Percentiles rank a stretch among this genome's conserved stretches.
Evolutionary conservation across 257 asterid species (phyloP).

Genomic region (Dorcoceras hygrometricum): DNA sequence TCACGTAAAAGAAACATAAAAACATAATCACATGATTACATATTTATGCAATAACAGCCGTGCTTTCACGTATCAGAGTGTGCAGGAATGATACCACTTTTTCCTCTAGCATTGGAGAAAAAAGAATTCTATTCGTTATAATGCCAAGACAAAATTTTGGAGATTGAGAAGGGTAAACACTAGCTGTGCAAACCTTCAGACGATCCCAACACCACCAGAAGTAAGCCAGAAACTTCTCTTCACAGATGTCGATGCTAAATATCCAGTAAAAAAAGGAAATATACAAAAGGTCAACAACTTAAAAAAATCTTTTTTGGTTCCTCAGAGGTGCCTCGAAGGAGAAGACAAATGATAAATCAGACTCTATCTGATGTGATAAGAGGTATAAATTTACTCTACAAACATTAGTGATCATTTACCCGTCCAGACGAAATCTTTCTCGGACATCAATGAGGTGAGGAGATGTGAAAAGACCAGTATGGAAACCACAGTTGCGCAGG

Average conservation of each 20-base stretch:
- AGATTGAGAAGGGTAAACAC: constrained; percentile 14
- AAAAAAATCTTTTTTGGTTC: constrained; percentile 1
- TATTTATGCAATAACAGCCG: no score
- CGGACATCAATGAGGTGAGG: constrained; percentile 98
- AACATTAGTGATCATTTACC: constrained; percentile 48
- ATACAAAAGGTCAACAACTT: constrained; percentile 17
- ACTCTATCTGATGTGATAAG: constrained; percentile 13
- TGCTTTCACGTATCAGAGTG: not conserved
- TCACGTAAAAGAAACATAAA: not conserved
- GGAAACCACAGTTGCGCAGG: constrained; percentile 85
- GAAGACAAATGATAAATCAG: constrained; percentile 2
- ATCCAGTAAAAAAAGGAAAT: constrained; percentile 19
- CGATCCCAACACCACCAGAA: constrained; percentile 96
- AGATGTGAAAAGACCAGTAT: constrained; percentile 92
- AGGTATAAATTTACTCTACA: constrained; percentile 10
- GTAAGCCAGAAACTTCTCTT: constrained; percentile 85
- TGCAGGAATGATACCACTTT: not conserved
- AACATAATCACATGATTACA: no score
- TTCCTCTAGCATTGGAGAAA: constrained; percentile 4
- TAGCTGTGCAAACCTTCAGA: constrained; percentile 57
- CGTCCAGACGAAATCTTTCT: constrained; percentile 86
- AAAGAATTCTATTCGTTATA: constrained; percentile 5
- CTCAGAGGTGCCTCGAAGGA: constrained; percentile 15
- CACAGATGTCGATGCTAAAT: constrained; percentile 63
- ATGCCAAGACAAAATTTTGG: constrained; percentile 4